Conservation (phyloP, 2,329 filamentous ascomycete genomes). For the Hymenoscyphus albidus region DNA sequence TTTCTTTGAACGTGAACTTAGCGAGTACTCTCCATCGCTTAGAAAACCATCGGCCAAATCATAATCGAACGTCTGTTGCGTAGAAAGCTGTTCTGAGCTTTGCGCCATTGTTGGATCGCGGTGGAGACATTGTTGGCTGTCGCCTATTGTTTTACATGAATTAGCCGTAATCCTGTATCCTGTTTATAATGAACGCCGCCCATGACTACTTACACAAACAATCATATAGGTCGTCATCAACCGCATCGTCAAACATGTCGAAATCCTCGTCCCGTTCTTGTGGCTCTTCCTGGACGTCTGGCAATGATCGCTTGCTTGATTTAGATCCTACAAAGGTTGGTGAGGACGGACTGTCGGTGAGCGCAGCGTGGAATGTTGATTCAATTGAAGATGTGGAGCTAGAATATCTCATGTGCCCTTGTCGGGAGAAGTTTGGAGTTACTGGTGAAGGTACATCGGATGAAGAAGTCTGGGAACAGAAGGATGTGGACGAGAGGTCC, state of each 20-base stretch:
- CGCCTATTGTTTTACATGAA: slow-evolving; percentile 45
- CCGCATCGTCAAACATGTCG: slow-evolving; percentile 45
- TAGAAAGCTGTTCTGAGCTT: slow-evolving; percentile 36
- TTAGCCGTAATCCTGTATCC: slow-evolving; percentile 16
- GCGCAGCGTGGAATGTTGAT: slow-evolving; percentile 46
- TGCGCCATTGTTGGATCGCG: slow-evolving; percentile 38
- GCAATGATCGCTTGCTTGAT: slow-evolving; percentile 63
- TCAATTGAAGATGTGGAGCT: slow-evolving; percentile 79
- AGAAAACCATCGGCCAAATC: slow-evolving; percentile 60
- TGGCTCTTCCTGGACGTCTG: slow-evolving; percentile 82
- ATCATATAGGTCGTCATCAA: slow-evolving; percentile 51
- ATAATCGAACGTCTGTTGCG: slow-evolving; percentile 55
- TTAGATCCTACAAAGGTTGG: slow-evolving; percentile 51
- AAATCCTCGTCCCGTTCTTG: slow-evolving; percentile 63
- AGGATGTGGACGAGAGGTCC: slow-evolving; percentile 31
- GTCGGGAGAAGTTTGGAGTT: slow-evolving; percentile 63
- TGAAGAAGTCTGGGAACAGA: slow-evolving; percentile 37
- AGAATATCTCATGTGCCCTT: slow-evolving; percentile 60
- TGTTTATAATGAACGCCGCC: not conserved
- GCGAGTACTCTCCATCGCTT: slow-evolving; percentile 57
- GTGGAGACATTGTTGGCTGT: slow-evolving; percentile 57
- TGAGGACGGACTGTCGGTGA: slow-evolving; percentile 54
- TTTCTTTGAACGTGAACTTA: slow-evolving; percentile 50
- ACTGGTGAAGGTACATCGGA: slow-evolving; percentile 68
- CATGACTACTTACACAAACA: slow-evolving; percentile 66